Conservation (phyloP, 257 asterid genomes). For the Nyctanthes arbortristis region DNA sequence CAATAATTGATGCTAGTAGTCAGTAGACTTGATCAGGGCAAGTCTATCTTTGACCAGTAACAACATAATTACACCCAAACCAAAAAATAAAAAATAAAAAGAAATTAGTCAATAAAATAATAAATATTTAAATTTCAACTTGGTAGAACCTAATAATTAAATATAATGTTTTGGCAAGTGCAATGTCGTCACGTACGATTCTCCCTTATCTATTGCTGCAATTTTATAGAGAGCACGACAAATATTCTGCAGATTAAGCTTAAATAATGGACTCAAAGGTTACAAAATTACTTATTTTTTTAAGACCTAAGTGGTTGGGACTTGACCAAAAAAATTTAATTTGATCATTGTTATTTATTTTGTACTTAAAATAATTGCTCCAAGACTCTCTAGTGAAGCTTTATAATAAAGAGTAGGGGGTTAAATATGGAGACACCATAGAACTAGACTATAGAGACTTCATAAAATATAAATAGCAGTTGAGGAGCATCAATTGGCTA, state of each 20-base stretch:
- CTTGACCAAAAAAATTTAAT: constrained; percentile 14
- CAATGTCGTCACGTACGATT: constrained; percentile 17
- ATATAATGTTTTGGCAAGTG: constrained; percentile 25
- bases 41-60: neutral
- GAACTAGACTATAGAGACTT: neutral
- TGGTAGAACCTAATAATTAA: neutral
- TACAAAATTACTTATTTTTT: constrained; percentile 5
- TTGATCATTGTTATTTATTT: constrained; percentile 10
- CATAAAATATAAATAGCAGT: neutral
- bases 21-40: too few relatives aligned
- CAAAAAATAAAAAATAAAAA: neutral
- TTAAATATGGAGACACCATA: neutral
- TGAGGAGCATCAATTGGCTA: neutral
- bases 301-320: constrained; percentile 27
- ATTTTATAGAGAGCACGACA: constrained; percentile 32
- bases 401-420: neutral
- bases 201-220: constrained; percentile 23
- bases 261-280: neutral
- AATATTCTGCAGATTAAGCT: constrained; percentile 19
- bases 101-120: neutral
- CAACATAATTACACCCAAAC: neutral
- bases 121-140: neutral
- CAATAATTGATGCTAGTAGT: too few relatives aligned
- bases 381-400: neutral
- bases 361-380: constrained; percentile 4